These are phyloP conservation scores for Luffa acutangula DNA, from an alignment of 306 rosid genomes.

Conservation along the genomic window DNA sequence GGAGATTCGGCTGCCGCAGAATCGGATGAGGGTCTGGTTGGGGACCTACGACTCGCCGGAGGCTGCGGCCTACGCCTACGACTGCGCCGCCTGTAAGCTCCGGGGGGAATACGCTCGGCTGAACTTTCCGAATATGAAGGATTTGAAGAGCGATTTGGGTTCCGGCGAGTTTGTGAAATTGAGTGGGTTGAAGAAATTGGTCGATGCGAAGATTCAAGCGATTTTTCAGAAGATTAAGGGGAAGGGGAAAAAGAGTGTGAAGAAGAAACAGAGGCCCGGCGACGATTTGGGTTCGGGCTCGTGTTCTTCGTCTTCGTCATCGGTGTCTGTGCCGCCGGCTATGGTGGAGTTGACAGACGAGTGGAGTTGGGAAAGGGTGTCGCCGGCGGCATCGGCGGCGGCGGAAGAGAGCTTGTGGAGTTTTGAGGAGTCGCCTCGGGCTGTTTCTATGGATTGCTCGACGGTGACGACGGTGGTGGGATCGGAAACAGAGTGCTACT, in stretches of 20 bases:
- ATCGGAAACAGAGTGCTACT: slow-evolving; percentile 40
- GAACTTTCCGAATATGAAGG: slow-evolving; percentile 79
- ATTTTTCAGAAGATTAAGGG: slow-evolving; percentile 75
- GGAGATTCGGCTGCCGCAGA: slow-evolving; percentile 91
- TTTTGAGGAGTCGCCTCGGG: slow-evolving; percentile 28
- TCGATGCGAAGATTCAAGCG: slow-evolving; percentile 84
- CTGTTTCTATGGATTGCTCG: slow-evolving; percentile 33
- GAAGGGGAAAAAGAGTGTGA: slow-evolving; percentile 44
- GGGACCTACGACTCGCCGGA: slow-evolving; percentile 91
- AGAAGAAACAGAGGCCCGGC: slow-evolving; percentile 22
- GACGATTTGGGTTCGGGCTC: slow-evolving; percentile 12
- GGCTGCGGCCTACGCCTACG: slow-evolving; percentile 94
- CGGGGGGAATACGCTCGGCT: slow-evolving; percentile 89
- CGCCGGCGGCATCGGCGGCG: slow-evolving; percentile 17
- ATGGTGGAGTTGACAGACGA: slow-evolving; percentile 15
- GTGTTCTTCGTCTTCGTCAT: slow-evolving; percentile 20
- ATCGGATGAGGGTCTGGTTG: slow-evolving; percentile 93
- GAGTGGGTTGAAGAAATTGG: slow-evolving; percentile 53
- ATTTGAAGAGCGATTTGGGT: slow-evolving; percentile 42
- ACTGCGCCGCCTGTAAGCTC: slow-evolving; percentile 90
- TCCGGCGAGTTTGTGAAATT: slow-evolving; percentile 40
- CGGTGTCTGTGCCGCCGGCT: slow-evolving; percentile 15
- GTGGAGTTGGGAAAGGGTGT: slow-evolving; percentile 29
- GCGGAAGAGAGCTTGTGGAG: slow-evolving; percentile 61
- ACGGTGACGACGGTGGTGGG: slow-evolving; percentile 20